Evolutionary conservation across 2,329 filamentous ascomycete species (phyloP).

Genomic region (Diaporthe sp.): DNA sequence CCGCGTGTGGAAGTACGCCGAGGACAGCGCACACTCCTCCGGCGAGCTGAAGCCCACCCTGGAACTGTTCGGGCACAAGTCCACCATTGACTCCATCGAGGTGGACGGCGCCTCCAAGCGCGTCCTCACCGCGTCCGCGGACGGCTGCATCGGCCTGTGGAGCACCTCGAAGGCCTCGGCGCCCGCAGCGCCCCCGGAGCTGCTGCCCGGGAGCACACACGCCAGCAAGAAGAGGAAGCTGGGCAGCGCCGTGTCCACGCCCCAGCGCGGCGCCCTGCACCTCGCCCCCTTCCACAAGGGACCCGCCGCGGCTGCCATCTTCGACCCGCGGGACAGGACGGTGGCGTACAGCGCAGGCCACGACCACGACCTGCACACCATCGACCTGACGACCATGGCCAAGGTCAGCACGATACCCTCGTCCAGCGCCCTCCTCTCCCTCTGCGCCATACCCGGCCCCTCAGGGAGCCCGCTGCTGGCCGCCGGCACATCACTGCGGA

Average conservation of each 20-base stretch:
- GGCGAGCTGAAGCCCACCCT: conserved; percentile 76
- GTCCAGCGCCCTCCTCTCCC: conserved; percentile 82
- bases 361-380: conserved; percentile 90
- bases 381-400: conserved; percentile 85
- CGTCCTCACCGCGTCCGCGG: conserved; percentile 86
- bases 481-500: conserved; percentile 84
- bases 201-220: conserved; percentile 72
- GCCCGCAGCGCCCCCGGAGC: conserved; percentile 75
- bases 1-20: conserved; percentile 88
- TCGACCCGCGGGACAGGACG: conserved; percentile 85
- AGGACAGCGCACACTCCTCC: conserved; percentile 69
- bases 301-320: conserved; percentile 82
- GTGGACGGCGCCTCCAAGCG: conserved; percentile 79
- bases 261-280: conserved; percentile 81
- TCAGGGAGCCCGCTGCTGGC: conserved; percentile 63
- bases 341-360: conserved; percentile 92
- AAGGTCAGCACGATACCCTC: conserved; percentile 87
- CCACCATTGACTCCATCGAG: conserved; percentile 73
- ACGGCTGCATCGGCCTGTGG: conserved; percentile 90
- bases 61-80: conserved; percentile 65
- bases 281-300: conserved; percentile 78
- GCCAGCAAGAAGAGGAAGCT: conserved; percentile 82
- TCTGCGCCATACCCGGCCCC: conserved; percentile 77
- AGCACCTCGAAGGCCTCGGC: conserved; percentile 80
- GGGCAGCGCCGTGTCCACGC: conserved; percentile 57